Evolutionary conservation across 1,284 basidiomycete genomes (phyloP).

Genomic region (Quambalaria eucalypti): DNA sequence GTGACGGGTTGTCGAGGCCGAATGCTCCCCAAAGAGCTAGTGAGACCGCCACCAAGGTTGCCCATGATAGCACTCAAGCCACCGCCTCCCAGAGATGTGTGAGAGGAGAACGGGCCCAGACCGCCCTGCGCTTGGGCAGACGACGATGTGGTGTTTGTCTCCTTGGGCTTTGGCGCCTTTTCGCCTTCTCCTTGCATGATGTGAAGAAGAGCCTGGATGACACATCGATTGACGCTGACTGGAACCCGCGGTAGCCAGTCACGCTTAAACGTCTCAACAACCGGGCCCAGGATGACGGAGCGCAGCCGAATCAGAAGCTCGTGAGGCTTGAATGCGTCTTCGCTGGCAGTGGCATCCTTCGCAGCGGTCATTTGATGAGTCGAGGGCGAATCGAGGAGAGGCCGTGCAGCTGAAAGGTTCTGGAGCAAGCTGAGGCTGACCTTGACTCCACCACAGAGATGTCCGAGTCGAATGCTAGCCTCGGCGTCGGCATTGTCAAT

Average conservation of each 20-base stretch:
- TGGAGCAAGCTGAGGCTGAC: conserved; percentile 69
- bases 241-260: conserved; percentile 71
- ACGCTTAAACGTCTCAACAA: conserved; percentile 69
- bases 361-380: conserved; percentile 56
- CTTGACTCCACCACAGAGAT: conserved; percentile 72
- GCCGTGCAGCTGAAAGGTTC: conserved; percentile 67
- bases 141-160: conserved; percentile 5
- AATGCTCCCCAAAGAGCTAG: background rate
- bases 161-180: conserved; percentile 13
- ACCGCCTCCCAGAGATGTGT: background rate
- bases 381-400: conserved; percentile 75
- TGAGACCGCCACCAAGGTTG: conserved; percentile 1
- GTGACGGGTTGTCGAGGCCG: conserved; percentile 1
- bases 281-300: conserved; percentile 60
- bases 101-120: conserved; percentile 1
- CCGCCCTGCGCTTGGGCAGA: conserved; percentile 5
- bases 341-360: conserved; percentile 12
- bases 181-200: conserved; percentile 66
- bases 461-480: conserved; percentile 48
- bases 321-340: conserved; percentile 67
- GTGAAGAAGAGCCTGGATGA: conserved; percentile 70
- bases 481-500: conserved; percentile 9
- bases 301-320: conserved; percentile 78
- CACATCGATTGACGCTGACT: conserved; percentile 52
- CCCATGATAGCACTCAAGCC: background rate